A percentile compares a stretch with the other conserved stretches of the same genome.
Evolutionary conservation across 176 grass and related monocot genomes (phyloP).

Genomic region (Alloteropsis semialata): DNA sequence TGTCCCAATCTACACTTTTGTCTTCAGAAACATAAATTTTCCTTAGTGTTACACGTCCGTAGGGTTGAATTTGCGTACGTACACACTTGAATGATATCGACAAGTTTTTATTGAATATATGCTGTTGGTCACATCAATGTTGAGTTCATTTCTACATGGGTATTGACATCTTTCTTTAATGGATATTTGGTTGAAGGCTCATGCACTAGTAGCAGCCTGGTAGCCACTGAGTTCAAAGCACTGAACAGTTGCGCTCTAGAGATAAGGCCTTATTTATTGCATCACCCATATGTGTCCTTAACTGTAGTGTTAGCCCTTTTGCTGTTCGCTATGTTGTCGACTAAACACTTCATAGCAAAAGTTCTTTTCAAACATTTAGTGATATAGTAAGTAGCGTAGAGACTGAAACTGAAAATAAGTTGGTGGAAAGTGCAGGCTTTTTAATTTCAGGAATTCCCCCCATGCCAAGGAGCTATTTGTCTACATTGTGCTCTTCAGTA

Average conservation of each 20-base stretch:
- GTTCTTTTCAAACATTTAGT: neutral
- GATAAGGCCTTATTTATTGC: neutral
- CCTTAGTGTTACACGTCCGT: neutral
- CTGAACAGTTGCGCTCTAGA: neutral
- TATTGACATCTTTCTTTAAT: neutral
- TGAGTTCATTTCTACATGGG: neutral
- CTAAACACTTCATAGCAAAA: neutral
- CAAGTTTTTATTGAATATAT: neutral
- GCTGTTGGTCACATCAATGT: neutral
- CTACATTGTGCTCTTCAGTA: neutral
- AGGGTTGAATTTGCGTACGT: neutral
- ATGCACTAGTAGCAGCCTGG: neutral
- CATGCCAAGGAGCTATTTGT: neutral
- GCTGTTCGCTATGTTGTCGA: neutral
- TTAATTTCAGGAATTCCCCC: slow-evolving; percentile 10
- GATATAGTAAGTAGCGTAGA: neutral
- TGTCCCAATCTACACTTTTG: neutral
- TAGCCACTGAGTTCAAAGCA: neutral
- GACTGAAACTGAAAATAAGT: neutral
- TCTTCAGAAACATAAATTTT: neutral
- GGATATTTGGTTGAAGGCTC: neutral
- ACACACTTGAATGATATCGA: neutral
- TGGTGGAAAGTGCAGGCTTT: neutral
- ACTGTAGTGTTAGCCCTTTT: neutral
- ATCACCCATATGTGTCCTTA: neutral